phyloP scores from a whole-genome alignment of 805 yeast genomes.

The Metschnikowia santaceciliae region DNA sequence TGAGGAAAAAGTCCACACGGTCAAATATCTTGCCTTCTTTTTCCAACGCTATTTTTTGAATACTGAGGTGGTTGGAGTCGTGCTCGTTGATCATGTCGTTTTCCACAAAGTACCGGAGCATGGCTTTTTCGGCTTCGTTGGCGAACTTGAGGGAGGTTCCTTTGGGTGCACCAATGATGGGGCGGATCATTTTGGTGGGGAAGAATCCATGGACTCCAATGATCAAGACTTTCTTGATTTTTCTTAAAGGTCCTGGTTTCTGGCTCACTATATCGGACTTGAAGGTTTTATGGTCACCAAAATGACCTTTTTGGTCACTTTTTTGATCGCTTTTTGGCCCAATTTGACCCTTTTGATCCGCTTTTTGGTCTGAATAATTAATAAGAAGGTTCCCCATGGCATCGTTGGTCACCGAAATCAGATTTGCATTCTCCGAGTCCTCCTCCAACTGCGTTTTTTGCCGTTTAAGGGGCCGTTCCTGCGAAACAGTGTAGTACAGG shows the following conservation, averaged over 20 bases:
- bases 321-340: too few species aligned
- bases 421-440: slow-evolving; percentile 27
- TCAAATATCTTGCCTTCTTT: slow-evolving; percentile 89
- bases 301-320: too few species aligned
- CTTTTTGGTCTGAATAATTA: slow-evolving; percentile 17
- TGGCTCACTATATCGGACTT: slow-evolving; percentile 23
- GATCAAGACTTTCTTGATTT: slow-evolving; percentile 61
- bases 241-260: slow-evolving; percentile 26
- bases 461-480: slow-evolving; percentile 6
- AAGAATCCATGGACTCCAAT: slow-evolving; percentile 97
- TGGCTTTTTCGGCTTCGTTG: slow-evolving; percentile 77
- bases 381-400: slow-evolving; percentile 39
- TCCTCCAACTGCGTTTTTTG: slow-evolving; percentile 25
- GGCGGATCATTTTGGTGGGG: slow-evolving; percentile 80
- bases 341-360: slow-evolving; percentile 4
- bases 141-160: slow-evolving; percentile 93
- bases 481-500: slow-evolving; percentile 22
- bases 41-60: slow-evolving; percentile 91
- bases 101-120: slow-evolving; percentile 56
- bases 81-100: slow-evolving; percentile 32
- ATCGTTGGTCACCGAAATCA: slow-evolving; percentile 38
- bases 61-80: slow-evolving; percentile 36
- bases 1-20: slow-evolving; percentile 76
- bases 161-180: slow-evolving; percentile 90
- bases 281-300: not conserved